A percentile compares a stretch with the other conserved stretches of the same genome.
Evolutionary conservation across 2,329 filamentous ascomycete genomes (phyloP).

Genomic region (Phaeosphaeriaceae sp.): DNA sequence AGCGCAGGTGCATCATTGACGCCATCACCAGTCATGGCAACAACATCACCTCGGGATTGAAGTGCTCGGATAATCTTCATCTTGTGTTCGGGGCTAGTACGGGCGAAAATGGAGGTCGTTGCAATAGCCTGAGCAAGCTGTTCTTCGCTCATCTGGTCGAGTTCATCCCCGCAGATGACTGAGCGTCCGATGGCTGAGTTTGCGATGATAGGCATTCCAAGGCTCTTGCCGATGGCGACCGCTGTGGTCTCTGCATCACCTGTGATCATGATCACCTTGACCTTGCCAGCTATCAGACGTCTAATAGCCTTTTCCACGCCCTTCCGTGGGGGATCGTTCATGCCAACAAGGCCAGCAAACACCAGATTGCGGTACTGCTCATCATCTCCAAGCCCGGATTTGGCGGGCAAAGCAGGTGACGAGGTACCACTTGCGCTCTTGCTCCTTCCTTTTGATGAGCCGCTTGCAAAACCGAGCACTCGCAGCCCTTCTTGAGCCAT

Average conservation of each 20-base stretch:
- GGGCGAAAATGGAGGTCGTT: constrained; percentile 91
- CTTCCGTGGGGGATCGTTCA: constrained; percentile 94
- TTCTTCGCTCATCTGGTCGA: constrained; percentile 88
- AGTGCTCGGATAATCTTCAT: constrained; percentile 94
- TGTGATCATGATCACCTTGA: constrained; percentile 99
- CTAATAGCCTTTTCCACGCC: constrained; percentile 89
- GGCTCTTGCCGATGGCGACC: constrained; percentile 87
- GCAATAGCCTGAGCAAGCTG: constrained; percentile 85
- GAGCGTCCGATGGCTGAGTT: constrained; percentile 65
- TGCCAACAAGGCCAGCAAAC: constrained; percentile 92
- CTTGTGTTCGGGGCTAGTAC: constrained; percentile 97
- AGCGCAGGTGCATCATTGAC: constrained; percentile 97
- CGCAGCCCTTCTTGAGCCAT: constrained; percentile 91
- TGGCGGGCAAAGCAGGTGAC: constrained; percentile 31
- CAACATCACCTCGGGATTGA: constrained; percentile 91
- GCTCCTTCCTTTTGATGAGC: constrained; percentile 57
- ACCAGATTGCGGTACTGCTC: constrained; percentile 82
- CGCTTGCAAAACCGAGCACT: constrained; percentile 92
- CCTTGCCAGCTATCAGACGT: constrained; percentile 88
- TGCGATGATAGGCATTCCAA: constrained; percentile 87
- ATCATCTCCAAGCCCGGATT: constrained; percentile 59
- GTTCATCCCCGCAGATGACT: constrained; percentile 85
- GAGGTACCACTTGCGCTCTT: constrained; percentile 41
- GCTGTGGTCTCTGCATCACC: constrained; percentile 96
- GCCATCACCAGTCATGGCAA: constrained; percentile 98